phyloP scores from a whole-genome alignment of 2,329 filamentous ascomycete species.

The Cladosporium colombiae region DNA sequence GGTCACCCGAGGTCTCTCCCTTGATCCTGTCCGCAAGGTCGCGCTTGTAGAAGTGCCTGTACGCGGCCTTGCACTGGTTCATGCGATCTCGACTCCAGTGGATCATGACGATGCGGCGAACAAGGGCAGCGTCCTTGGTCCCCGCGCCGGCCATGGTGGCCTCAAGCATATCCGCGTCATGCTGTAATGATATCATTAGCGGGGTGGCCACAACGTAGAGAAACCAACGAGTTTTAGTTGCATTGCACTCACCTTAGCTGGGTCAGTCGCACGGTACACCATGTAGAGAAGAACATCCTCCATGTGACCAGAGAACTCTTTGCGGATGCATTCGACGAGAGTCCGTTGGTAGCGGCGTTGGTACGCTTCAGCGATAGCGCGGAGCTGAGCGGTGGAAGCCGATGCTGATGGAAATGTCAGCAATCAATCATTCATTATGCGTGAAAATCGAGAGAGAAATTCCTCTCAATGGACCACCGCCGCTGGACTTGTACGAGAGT shows the following conservation, averaged over 20 bases:
- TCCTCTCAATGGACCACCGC: background rate
- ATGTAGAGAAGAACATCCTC: slow-evolving; percentile 78
- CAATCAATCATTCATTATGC: background rate
- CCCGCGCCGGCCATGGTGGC: slow-evolving; percentile 83
- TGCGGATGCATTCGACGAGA: slow-evolving; percentile 73
- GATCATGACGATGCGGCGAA: slow-evolving; percentile 72
- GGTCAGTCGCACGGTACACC: slow-evolving; percentile 74
- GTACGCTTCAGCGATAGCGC: slow-evolving; percentile 77
- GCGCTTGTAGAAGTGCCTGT: slow-evolving; percentile 67
- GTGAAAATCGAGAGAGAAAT: background rate
- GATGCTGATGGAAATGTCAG: slow-evolving; percentile 40
- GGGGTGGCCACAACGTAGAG: background rate
- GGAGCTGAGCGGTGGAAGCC: slow-evolving; percentile 78
- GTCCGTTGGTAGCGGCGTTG: slow-evolving; percentile 68
- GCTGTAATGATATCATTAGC: slow-evolving; percentile 37
- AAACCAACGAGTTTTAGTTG: background rate
- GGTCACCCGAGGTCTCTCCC: slow-evolving; percentile 84
- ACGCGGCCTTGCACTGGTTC: slow-evolving; percentile 76
- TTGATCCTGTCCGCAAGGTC: slow-evolving; percentile 70
- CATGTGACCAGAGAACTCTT: slow-evolving; percentile 92
- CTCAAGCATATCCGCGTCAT: slow-evolving; percentile 81
- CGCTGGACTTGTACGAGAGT: background rate
- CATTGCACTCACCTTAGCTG: slow-evolving; percentile 52
- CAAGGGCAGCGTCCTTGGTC: slow-evolving; percentile 80
- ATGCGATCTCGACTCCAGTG: slow-evolving; percentile 82